Base-by-base conservation (phyloP, 2,329 filamentous ascomycete species). In the Pseudocercospora crystallina region DNA sequence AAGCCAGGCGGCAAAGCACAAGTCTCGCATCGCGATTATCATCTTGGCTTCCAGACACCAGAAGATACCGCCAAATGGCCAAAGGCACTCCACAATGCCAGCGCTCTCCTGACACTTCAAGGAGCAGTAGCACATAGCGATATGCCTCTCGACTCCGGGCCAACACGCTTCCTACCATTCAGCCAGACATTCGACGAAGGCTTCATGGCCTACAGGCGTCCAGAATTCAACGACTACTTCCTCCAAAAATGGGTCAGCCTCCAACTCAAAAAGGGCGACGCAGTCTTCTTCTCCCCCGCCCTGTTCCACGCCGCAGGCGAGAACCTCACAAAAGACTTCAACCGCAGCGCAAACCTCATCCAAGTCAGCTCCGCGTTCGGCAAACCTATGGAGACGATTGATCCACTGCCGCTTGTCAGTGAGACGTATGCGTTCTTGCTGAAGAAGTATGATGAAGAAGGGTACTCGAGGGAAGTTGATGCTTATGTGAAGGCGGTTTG, bases 321-420 rank as follows among this genome's bases (percentile, higher is more conserved):
- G 56, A 86, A 85, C 59, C 71, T 70, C 5, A 73, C 70, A 1
- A 62, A 64, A 8, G 71, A 73, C 13, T 69, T 84, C 20, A 65
- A 79, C 17, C 74, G 83, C 1, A 76, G 75, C 29, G 82, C 81
- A n/a, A 85, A 85, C 61, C 65, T 86, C 8, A 58, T 85, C 32
- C 83, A 86, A 65, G 74, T 85, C 29, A 83, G 79, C 55, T 79
- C 76, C 53, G 80, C 81, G 0, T 81, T 85, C 60, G 82, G 82
- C 0, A 84, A 83, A 61, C 72, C 82, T 0, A 86, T 86, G 82
- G 83, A 86, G 68, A 75, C 62, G 0, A 72, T 85, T 8, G 79
- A 85, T 58, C 70, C 74, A 0, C 45, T 79, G 10, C 74, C 76
- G 3, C 58, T 81, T 17, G 64, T 81, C 2, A 72, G 75, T 38